Evolutionary conservation across 2,329 filamentous ascomycete species (phyloP).

Genomic region (Immersiporthe knoxdaviesiana): DNA sequence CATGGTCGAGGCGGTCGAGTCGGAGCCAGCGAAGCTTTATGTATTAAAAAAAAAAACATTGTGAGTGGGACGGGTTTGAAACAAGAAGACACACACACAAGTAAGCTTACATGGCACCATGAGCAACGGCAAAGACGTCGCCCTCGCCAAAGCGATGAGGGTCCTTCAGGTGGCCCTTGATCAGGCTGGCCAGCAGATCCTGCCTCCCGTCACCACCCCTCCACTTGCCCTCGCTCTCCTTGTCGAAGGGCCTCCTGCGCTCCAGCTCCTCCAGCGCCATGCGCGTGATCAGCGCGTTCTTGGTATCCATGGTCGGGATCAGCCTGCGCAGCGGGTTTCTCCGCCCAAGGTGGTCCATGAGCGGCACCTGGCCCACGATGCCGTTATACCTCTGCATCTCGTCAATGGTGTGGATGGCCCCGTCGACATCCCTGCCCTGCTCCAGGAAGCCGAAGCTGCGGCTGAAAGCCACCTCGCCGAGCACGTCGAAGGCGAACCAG

Average conservation of each 20-base stretch:
- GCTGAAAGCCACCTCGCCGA: constrained; percentile 56
- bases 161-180: constrained; percentile 56
- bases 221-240: constrained; percentile 47
- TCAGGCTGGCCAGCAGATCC: constrained; percentile 55
- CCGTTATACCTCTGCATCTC: constrained; percentile 57
- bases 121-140: constrained; percentile 60
- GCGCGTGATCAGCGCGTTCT: constrained; percentile 53
- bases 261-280: constrained; percentile 56
- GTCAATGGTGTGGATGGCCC: constrained; percentile 56
- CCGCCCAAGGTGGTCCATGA: constrained; percentile 51
- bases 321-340: constrained; percentile 53
- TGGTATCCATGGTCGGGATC: constrained; percentile 47
- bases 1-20: constrained; percentile 63
- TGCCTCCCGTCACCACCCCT: constrained; percentile 48
- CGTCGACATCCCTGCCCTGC: constrained; percentile 53
- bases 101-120: constrained; percentile 61
- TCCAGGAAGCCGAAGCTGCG: constrained; percentile 57
- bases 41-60: background rate
- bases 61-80: too few relatives aligned
- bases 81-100: too few relatives aligned
- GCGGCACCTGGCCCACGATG: constrained; percentile 55
- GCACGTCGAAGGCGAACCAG: constrained; percentile 52
- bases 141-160: constrained; percentile 51
- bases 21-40: constrained; percentile 59
- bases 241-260: constrained; percentile 50